Evolutionary conservation across 2,329 filamentous ascomycete species (phyloP), one percentile per base, ranked within the genome.

Genomic region (Neoscytalidium dimidiatum): DNA sequence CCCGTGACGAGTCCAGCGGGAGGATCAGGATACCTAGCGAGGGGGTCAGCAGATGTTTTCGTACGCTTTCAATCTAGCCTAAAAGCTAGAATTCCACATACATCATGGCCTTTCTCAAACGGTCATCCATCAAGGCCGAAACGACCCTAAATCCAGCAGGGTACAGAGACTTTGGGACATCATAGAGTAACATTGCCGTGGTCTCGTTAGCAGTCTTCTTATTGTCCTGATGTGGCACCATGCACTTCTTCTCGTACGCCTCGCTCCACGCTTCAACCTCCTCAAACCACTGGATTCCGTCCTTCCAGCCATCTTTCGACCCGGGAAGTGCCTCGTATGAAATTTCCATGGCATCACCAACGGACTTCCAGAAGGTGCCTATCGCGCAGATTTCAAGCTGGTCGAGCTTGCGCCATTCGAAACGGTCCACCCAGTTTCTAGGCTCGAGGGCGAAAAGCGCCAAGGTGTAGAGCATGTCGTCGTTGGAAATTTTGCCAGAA

Each of bases 331-430:
- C 71, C 1, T 77, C 75, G 53, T 80, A 85, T 3, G 78, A 76
- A 64, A 93, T 90, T 0, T 82, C 83, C 86, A 93, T 90, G 61
- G 86, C 85, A 69, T 92, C 88, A 14, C 90, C 90, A 17, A 92
- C 77, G 61, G 82, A 82, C 75, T 90, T 91, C 90, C 90, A 93
- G 71, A 90, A 87, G 0, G 86, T 87, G 17, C 85, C 88, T 31
- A 89, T 76, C 0, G 89, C 90, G 67, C 88, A 90, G 9, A 81
- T 74, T 75, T 94, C 91, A 76, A 93, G 81, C 0, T 89, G 85
- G 17, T 84, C 89, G 23, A 92, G 74, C 4, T 78, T 43, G 1
- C 91, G 85, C 90, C 91, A 94, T 73, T 94, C 92, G 70, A 87
- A 91, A 5, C 78, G 78, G 4, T 82, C 74, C 33, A 90, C 83